Conservation (phyloP, 2,329 filamentous ascomycete genomes). For the Talaromyces sp. region DNA sequence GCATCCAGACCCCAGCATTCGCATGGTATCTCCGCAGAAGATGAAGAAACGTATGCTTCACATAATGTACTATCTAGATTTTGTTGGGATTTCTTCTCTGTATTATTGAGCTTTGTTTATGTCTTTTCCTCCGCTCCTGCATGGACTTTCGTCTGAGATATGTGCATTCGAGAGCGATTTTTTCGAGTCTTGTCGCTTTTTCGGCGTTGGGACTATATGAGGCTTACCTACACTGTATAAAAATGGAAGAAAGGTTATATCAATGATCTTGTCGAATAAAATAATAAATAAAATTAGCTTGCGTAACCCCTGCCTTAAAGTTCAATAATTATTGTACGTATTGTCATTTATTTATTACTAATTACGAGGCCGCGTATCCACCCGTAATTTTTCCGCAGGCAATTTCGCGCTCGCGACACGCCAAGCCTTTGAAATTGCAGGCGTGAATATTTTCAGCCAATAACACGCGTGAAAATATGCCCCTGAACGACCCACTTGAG, state of each 20-base stretch:
- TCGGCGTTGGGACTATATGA: background rate
- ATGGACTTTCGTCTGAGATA: background rate
- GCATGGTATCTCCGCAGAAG: slow-evolving; percentile 89
- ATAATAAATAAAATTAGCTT: too few relatives aligned
- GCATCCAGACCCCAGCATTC: slow-evolving; percentile 74
- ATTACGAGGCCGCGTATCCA: background rate
- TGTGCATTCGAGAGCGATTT: background rate
- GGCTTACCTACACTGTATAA: background rate
- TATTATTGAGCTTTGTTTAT: slow-evolving; percentile 19
- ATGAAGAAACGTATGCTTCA: slow-evolving; percentile 39
- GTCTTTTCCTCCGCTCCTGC: slow-evolving; percentile 13
- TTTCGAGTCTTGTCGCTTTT: background rate
- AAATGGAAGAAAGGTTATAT: background rate
- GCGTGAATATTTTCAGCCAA: background rate
- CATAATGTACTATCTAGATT: slow-evolving; percentile 6
- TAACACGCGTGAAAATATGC: background rate
- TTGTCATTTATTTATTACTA: background rate
- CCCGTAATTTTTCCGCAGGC: background rate
- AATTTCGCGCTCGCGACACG: background rate
- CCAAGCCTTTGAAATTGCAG: background rate
- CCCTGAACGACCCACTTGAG: background rate
- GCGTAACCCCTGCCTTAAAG: too few relatives aligned
- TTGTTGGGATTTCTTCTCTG: slow-evolving; percentile 13
- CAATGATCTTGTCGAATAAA: too few relatives aligned
- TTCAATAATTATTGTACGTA: too few relatives aligned